Evolutionary conservation across 306 rosid genomes (phyloP).

Genomic region (Sicyos baderoa): DNA sequence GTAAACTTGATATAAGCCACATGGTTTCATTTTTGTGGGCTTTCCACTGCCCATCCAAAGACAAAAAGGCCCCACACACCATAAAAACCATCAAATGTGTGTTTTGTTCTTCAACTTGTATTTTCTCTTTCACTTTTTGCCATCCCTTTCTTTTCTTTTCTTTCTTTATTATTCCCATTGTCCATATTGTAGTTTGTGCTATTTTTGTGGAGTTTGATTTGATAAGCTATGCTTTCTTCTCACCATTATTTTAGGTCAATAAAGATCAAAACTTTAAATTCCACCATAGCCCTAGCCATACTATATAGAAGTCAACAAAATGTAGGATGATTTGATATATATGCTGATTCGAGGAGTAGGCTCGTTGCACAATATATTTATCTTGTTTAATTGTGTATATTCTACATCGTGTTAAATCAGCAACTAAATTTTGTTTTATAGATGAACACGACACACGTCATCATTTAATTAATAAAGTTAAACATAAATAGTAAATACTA

Average conservation of each 20-base stretch:
- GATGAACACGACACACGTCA: not conserved
- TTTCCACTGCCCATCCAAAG: not conserved
- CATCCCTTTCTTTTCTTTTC: slow-evolving; percentile 4
- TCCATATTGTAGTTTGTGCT: not conserved
- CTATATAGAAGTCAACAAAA: not conserved
- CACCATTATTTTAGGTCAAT: not conserved
- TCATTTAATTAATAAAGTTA: not conserved
- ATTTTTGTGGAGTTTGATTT: slow-evolving; percentile 9
- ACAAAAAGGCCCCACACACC: not conserved
- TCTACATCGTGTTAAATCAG: not conserved
- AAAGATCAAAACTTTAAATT: not conserved
- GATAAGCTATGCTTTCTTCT: slow-evolving; percentile 2
- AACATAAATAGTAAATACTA: too few species aligned
- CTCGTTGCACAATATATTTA: too few species aligned
- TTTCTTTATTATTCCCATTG: slow-evolving; percentile 3
- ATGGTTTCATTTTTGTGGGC: not conserved
- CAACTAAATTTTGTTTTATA: too few species aligned
- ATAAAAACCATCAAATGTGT: not conserved
- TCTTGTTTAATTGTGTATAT: not conserved
- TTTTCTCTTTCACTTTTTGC: not conserved
- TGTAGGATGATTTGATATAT: not conserved
- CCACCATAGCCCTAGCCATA: not conserved
- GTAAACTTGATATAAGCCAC: not conserved
- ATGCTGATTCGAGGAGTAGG: too few species aligned
- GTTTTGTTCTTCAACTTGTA: not conserved